Evolutionary conservation across 768 basidiomycete species (phyloP).

Genomic region (Trametes elegans): DNA sequence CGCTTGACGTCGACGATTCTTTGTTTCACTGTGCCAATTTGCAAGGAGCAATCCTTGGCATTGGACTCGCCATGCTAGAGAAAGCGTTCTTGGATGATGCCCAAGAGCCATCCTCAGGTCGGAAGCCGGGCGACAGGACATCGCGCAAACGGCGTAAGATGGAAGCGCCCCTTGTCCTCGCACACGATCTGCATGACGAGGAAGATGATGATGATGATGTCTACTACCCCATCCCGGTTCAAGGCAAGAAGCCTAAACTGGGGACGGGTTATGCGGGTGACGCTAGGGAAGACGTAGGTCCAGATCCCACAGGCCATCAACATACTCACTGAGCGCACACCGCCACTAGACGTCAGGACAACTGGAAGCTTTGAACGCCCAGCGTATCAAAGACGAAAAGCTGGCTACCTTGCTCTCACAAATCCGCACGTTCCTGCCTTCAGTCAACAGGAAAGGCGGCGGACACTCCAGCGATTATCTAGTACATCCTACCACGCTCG

Average conservation of each 20-base stretch:
- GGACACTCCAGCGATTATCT: constrained; percentile 85
- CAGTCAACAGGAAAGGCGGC: constrained; percentile 70
- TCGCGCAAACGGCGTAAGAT: constrained; percentile 43
- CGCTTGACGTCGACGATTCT: constrained; percentile 47
- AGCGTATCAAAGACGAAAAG: constrained; percentile 69
- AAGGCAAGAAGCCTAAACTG: constrained; percentile 67
- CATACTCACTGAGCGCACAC: neutral
- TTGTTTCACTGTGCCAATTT: constrained; percentile 89
- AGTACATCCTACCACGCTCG: constrained; percentile 88
- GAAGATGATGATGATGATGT: constrained; percentile 54
- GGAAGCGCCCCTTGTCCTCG: constrained; percentile 26
- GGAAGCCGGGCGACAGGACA: constrained; percentile 22
- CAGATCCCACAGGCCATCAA: neutral
- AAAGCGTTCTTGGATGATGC: constrained; percentile 60
- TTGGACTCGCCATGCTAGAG: constrained; percentile 87
- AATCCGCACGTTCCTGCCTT: constrained; percentile 84
- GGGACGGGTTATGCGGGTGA: constrained; percentile 89
- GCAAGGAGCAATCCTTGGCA: constrained; percentile 88
- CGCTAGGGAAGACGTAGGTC: constrained; percentile 78
- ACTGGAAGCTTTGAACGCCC: constrained; percentile 70
- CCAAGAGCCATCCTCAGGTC: constrained; percentile 33
- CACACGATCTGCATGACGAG: constrained; percentile 33
- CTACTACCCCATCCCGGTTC: constrained; percentile 40
- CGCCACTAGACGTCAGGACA: constrained; percentile 53
- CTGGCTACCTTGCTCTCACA: constrained; percentile 65